Evolutionary conservation across 495 filamentous ascomycete genomes (phyloP), one percentile per base, ranked within the genome.

Genomic region (Baudoinia panamericana): DNA sequence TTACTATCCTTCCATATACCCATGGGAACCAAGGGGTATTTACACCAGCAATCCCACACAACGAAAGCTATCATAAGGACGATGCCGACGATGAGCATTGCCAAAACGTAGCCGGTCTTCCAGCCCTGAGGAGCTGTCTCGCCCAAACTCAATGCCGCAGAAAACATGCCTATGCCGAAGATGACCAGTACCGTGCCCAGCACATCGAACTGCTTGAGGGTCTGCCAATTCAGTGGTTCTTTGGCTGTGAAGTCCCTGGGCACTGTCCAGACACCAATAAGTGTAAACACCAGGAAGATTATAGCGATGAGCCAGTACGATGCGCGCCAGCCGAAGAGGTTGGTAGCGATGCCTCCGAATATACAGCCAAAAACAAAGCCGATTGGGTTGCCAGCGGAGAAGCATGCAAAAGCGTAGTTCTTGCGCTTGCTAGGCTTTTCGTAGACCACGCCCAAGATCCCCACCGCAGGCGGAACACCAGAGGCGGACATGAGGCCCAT

Each of bases 361-460:
- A 84, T 72, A 25, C 66, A 75, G 0, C 78, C 78, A 40, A 76
- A 69, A 0, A 80, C 76, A 46, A 82, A 69, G 0, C 82, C 82
- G 21, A 82, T 65, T 21, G 82, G 68, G 20, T 78, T 82, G 0
- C 82, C 79, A 1, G 77, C 73, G 31, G 69, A 73, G 58, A 66
- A 85, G 69, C 60, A 84, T 5, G 63, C 81, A 66, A 70, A 84
- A 58, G 51, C 72, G 53, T 59, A 76, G 63, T 69, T 87, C 69
- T 66, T 81, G 55, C 56, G 67, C 62, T 57, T 75, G 23, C 59
- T 80, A 0, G 76, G 76, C 36, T 62, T 62, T 9, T 64, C 58
- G 46, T 84, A 87, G 0, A 74, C 70, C 16, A 73, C 72, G n/a
- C 72, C 71, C 5, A 82, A 64, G 27, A 73, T 68, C 0, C 78